phyloP scores from a whole-genome alignment of 2,329 filamentous ascomycete species.

The Massarina eburnea region DNA sequence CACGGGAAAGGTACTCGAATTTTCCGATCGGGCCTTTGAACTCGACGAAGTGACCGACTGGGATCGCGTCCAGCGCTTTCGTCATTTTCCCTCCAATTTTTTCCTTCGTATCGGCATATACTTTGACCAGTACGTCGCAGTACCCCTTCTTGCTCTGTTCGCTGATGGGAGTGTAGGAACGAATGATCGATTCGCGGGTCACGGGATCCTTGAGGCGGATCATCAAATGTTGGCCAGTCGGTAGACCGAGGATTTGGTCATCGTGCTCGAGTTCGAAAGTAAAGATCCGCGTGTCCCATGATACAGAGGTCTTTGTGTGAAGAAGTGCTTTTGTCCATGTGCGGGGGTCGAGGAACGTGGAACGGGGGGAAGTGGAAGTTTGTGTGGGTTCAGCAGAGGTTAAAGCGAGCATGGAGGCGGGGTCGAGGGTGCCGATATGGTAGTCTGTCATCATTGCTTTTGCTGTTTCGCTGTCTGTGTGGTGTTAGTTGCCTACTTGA shows the following conservation, averaged over 20 bases:
- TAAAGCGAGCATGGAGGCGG: conserved; percentile 59
- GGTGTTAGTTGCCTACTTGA: conserved; percentile 24
- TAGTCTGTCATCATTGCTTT: conserved; percentile 87
- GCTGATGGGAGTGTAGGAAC: conserved; percentile 85
- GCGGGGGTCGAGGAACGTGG: conserved; percentile 70
- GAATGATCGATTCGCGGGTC: conserved; percentile 72
- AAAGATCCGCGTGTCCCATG: conserved; percentile 79
- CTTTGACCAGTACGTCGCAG: conserved; percentile 77
- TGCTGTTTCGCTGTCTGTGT: conserved; percentile 81
- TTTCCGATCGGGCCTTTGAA: conserved; percentile 88
- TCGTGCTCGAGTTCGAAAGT: conserved; percentile 75
- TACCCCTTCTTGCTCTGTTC: conserved; percentile 61
- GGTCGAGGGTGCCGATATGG: conserved; percentile 77
- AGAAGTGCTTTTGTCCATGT: conserved; percentile 74
- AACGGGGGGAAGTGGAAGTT: conserved; percentile 50
- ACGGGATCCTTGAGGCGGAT: conserved; percentile 74
- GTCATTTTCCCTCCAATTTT: conserved; percentile 78
- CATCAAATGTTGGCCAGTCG: conserved; percentile 85
- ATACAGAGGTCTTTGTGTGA: conserved; percentile 67
- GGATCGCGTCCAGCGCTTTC: conserved; percentile 71
- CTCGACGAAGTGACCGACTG: conserved; percentile 72
- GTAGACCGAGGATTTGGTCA: conserved; percentile 71
- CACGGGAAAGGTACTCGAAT: conserved; percentile 74
- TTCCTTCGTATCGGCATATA: conserved; percentile 67
- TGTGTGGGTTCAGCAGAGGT: conserved; percentile 48